Conservation (phyloP, 495 filamentous ascomycete species). For the Talaromyces adpressus region DNA sequence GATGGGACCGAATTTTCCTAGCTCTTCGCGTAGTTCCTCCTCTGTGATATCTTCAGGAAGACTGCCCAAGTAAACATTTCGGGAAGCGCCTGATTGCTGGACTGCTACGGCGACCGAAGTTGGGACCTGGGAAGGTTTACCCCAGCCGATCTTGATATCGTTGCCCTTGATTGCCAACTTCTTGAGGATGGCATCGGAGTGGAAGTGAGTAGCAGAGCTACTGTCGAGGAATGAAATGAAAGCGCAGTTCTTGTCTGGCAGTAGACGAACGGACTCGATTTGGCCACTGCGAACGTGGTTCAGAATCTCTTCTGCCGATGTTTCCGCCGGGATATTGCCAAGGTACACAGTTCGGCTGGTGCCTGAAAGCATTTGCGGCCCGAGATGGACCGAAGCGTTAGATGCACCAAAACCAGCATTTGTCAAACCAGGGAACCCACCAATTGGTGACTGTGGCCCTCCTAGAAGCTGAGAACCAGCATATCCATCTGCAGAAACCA, state of each 20-base stretch:
- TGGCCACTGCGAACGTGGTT: slow-evolving; percentile 96
- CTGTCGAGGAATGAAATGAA: slow-evolving; percentile 98
- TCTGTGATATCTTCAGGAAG: slow-evolving; percentile 83
- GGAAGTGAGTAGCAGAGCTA: slow-evolving; percentile 95
- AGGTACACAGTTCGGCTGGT: slow-evolving; percentile 96
- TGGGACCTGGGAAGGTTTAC: slow-evolving; percentile 95
- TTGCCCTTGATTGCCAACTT: slow-evolving; percentile 96
- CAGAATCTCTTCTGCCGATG: slow-evolving; percentile 95
- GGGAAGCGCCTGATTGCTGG: slow-evolving; percentile 95
- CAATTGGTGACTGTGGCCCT: slow-evolving; percentile 80
- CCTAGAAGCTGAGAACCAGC: slow-evolving; percentile 66
- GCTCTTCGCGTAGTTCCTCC: slow-evolving; percentile 87
- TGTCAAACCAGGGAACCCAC: slow-evolving; percentile 56
- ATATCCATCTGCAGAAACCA: slow-evolving; percentile 70
- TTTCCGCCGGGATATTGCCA: slow-evolving; percentile 96
- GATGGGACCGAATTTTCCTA: slow-evolving; percentile 93
- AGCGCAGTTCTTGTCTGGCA: slow-evolving; percentile 98
- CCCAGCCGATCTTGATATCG: slow-evolving; percentile 99
- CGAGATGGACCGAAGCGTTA: slow-evolving; percentile 63
- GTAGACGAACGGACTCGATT: slow-evolving; percentile 92
- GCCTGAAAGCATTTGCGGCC: slow-evolving; percentile 73
- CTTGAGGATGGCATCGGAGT: slow-evolving; percentile 98
- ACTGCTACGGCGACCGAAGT: slow-evolving; percentile 94
- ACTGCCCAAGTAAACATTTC: slow-evolving; percentile 96
- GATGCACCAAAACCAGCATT: slow-evolving; percentile 52